These are phyloP conservation scores for Chloris gayana DNA, from an alignment of 176 grass and related monocot genomes.

Conservation along the genomic window DNA sequence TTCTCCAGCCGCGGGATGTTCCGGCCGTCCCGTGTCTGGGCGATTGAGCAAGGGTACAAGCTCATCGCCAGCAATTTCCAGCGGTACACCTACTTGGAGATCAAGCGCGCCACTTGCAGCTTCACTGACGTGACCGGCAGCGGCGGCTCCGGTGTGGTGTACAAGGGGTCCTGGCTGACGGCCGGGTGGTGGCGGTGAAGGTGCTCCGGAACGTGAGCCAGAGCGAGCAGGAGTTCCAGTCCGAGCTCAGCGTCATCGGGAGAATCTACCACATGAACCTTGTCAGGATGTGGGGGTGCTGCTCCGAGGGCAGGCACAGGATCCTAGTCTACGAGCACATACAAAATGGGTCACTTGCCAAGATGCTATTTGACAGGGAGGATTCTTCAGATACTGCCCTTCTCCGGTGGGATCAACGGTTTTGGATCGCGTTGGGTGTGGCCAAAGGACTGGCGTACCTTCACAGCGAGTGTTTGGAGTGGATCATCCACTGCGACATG, in stretches of 20 bases:
- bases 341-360: conserved; percentile 43
- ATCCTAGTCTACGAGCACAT: conserved; percentile 56
- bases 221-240: conserved; percentile 57
- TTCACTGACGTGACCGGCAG: conserved; percentile 47
- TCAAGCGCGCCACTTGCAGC: conserved; percentile 53
- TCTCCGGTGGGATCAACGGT: conserved; percentile 47
- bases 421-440: conserved; percentile 46
- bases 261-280: conserved; percentile 72
- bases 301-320: conserved; percentile 44
- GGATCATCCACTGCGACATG: conserved; percentile 68
- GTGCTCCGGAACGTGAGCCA: conserved; percentile 41
- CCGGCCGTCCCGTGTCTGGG: conserved; percentile 28
- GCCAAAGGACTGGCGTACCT: conserved; percentile 56
- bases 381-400: not conserved
- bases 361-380: conserved; percentile 19
- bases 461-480: conserved; percentile 62
- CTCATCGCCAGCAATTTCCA: conserved; percentile 45
- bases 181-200: conserved; percentile 51
- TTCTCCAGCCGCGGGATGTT: conserved; percentile 41
- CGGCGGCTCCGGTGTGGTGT: conserved; percentile 56
- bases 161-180: conserved; percentile 47
- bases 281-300: conserved; percentile 56
- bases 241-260: conserved; percentile 56
- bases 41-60: conserved; percentile 47
- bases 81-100: conserved; percentile 47